Evolutionary conservation across 2,329 filamentous ascomycete genomes (phyloP).

Genomic region (Aureobasidium namibiae): DNA sequence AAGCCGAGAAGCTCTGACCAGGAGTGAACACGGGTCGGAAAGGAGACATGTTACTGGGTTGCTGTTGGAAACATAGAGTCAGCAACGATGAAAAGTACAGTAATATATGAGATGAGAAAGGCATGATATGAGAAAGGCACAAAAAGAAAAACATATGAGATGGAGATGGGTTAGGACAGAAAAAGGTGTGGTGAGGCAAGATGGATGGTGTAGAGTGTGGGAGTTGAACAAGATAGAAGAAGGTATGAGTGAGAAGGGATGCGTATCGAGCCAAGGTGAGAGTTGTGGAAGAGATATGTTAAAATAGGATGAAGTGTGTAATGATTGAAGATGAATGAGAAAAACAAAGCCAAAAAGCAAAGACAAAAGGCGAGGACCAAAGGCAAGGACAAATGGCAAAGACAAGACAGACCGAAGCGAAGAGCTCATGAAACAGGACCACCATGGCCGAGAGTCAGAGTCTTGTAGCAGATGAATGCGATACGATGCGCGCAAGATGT

Average conservation of each 20-base stretch:
- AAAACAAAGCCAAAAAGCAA: not conserved
- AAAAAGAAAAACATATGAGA: not conserved
- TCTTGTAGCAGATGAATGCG: not conserved
- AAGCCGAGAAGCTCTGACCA: not conserved
- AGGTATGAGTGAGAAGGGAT: not conserved
- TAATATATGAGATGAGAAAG: not conserved
- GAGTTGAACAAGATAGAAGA: not conserved
- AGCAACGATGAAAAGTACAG: not conserved
- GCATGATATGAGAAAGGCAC: not conserved
- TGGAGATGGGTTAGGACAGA: not conserved
- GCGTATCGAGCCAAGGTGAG: not conserved
- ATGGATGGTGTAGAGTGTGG: not conserved
- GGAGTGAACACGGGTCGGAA: not conserved
- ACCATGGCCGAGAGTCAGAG: not conserved
- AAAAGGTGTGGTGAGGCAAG: not conserved
- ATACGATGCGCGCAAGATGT: not conserved
- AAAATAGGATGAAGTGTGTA: not conserved
- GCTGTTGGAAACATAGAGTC: not conserved
- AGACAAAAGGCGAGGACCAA: not conserved
- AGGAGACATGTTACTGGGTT: not conserved
- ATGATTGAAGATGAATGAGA: not conserved
- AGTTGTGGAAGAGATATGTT: not conserved
- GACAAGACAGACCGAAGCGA: not conserved
- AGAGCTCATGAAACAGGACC: not conserved
- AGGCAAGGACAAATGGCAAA: not conserved